phyloP scores from a whole-genome alignment of 768 basidiomycete genomes.

The Lentinus tigrinus region DNA sequence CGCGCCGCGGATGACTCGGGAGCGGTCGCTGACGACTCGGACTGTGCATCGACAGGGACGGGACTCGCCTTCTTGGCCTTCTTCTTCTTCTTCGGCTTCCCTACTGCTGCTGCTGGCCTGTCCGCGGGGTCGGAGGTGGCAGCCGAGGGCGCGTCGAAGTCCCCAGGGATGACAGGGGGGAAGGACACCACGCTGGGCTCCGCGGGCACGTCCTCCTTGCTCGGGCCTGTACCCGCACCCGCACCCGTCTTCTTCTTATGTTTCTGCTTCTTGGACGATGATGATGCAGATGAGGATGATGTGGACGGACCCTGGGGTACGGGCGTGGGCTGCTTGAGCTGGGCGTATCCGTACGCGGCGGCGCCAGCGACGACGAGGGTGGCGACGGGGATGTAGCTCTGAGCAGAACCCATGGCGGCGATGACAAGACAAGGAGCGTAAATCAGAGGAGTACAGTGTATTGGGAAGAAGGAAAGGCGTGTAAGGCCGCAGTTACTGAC shows the following conservation, averaged over 20 bases:
- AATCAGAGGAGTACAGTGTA: constrained; percentile 1
- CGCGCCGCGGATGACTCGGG: constrained; percentile 27
- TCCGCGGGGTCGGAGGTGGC: constrained; percentile 24
- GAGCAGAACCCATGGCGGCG: constrained; percentile 21
- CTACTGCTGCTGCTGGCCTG: constrained; percentile 24
- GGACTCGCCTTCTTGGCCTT: constrained; percentile 26
- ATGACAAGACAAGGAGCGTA: background rate
- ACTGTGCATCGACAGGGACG: constrained; percentile 21
- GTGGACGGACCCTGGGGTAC: constrained; percentile 3
- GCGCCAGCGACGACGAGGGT: constrained; percentile 20
- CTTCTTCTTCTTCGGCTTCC: constrained; percentile 49
- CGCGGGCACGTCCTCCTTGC: constrained; percentile 8
- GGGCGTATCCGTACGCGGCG: constrained; percentile 22
- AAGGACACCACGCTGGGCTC: constrained; percentile 34
- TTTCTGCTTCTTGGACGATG: constrained; percentile 19
- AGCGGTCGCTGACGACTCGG: constrained; percentile 29
- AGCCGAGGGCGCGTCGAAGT: constrained; percentile 33
- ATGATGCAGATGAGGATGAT: constrained; percentile 1
- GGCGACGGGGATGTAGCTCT: constrained; percentile 18
- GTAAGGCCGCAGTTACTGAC: constrained; percentile 8
- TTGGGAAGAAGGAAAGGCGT: background rate
- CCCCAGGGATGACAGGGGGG: constrained; percentile 45
- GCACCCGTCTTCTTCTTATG: constrained; percentile 22
- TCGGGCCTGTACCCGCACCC: background rate
- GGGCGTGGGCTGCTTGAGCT: constrained; percentile 21